Evolutionary conservation across 345 rosid species (phyloP).

Genomic region (Crucihimalaya himalaica): DNA sequence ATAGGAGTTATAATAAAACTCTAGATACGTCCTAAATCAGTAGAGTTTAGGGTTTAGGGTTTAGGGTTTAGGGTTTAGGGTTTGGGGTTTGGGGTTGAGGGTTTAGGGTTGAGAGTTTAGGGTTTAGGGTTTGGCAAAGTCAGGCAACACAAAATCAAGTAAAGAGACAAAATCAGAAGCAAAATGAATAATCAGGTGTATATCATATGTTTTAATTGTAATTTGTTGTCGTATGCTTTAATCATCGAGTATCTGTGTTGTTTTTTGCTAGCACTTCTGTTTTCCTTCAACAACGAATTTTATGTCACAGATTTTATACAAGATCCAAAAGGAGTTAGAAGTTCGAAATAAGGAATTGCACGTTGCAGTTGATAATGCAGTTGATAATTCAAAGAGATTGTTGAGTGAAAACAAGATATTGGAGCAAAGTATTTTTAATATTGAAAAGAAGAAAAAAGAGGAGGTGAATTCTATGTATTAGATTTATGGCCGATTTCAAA

Average conservation of each 20-base stretch:
- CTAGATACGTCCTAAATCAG: no score
- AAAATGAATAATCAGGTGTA: slow-evolving; percentile 64
- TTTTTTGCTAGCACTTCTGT: background rate
- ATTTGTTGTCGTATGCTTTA: slow-evolving; percentile 8
- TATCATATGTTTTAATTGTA: slow-evolving; percentile 3
- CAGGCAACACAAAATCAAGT: slow-evolving; percentile 48
- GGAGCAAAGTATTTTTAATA: no score
- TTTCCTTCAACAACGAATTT: slow-evolving; percentile 24
- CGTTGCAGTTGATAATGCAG: slow-evolving; percentile 55
- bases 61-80: no score
- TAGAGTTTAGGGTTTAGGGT: no score
- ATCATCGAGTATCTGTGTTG: background rate
- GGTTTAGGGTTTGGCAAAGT: slow-evolving; percentile 53
- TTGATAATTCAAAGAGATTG: no score
- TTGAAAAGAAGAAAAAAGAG: no score
- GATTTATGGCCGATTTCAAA: slow-evolving; percentile 8
- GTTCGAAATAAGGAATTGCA: slow-evolving; percentile 58
- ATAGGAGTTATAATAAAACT: no score
- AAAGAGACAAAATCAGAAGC: slow-evolving; percentile 49
- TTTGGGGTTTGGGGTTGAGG: no score
- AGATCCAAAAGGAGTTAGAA: slow-evolving; percentile 72
- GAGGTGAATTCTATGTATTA: no score
- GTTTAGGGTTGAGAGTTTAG: no score
- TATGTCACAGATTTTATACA: slow-evolving; percentile 47
- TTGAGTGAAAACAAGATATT: no score